Conservation (phyloP, 2,329 filamentous ascomycete genomes). For the Alternaria triticina region DNA sequence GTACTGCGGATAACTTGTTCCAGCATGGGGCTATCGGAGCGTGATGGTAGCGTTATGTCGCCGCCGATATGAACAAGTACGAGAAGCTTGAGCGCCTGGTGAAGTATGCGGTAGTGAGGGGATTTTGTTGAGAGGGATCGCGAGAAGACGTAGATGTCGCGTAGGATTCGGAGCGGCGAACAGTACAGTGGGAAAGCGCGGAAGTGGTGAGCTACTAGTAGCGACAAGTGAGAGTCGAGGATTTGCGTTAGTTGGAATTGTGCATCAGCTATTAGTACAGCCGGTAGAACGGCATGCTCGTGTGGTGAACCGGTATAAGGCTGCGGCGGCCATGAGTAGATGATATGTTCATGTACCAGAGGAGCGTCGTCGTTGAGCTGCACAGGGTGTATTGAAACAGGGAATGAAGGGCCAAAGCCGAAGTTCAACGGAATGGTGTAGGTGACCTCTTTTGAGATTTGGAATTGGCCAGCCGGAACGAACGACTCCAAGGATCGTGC, state of each 20-base stretch:
- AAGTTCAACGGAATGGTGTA: constrained; percentile 43
- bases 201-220: constrained; percentile 44
- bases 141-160: constrained; percentile 44
- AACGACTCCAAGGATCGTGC: constrained; percentile 35
- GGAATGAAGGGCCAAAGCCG: constrained; percentile 42
- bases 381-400: constrained; percentile 34
- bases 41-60: constrained; percentile 40
- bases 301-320: constrained; percentile 19
- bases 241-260: constrained; percentile 23
- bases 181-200: constrained; percentile 43
- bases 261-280: constrained; percentile 32
- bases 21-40: constrained; percentile 19
- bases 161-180: constrained; percentile 42
- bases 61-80: constrained; percentile 49
- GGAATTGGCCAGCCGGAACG: constrained; percentile 23
- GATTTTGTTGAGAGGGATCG: constrained; percentile 24
- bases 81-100: constrained; percentile 47
- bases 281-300: constrained; percentile 44
- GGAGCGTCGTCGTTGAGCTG: constrained; percentile 21
- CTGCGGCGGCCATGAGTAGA: constrained; percentile 47
- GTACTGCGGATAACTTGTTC: constrained; percentile 26
- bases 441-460: constrained; percentile 18
- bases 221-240: constrained; percentile 40
- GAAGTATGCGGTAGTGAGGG: constrained; percentile 31
- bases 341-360: constrained; percentile 42